Conservation (phyloP, 1,139 yeast species). For the Diutina rugosa region DNA sequence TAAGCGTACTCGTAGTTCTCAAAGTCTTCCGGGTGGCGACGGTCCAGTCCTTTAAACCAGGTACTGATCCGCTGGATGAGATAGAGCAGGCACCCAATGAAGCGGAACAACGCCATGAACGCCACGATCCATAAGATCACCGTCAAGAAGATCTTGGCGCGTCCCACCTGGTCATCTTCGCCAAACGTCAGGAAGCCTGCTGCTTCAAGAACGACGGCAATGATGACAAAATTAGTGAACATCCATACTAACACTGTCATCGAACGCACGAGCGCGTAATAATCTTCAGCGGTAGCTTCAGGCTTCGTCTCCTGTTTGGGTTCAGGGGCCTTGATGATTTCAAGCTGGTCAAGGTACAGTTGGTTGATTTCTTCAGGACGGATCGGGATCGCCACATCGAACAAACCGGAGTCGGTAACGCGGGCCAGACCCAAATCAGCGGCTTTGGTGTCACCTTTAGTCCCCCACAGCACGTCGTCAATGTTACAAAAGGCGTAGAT, state of each 20-base stretch:
- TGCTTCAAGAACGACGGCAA: slow-evolving; percentile 60
- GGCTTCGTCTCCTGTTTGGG: slow-evolving; percentile 5
- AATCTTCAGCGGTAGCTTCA: slow-evolving; percentile 40
- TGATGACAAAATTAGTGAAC: slow-evolving; percentile 56
- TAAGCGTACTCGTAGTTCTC: not conserved
- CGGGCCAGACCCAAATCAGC: slow-evolving; percentile 40
- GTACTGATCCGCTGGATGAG: slow-evolving; percentile 18
- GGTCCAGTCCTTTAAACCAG: not conserved
- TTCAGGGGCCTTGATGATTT: slow-evolving; percentile 31
- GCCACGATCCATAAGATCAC: slow-evolving; percentile 77
- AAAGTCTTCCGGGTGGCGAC: not conserved
- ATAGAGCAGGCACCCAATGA: slow-evolving; percentile 54
- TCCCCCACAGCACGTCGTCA: slow-evolving; percentile 2
- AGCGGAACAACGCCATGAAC: slow-evolving; percentile 60
- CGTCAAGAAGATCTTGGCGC: slow-evolving; percentile 44
- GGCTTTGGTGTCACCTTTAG: slow-evolving; percentile 18
- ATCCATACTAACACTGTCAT: slow-evolving; percentile 75
- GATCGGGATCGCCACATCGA: slow-evolving; percentile 59
- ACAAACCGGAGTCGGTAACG: slow-evolving; percentile 51
- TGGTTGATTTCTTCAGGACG: slow-evolving; percentile 47
- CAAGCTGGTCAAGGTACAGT: slow-evolving; percentile 48
- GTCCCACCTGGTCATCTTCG: slow-evolving; percentile 6
- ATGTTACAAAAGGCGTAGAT: slow-evolving; percentile 1
- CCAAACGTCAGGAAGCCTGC: slow-evolving; percentile 41
- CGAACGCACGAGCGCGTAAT: slow-evolving; percentile 70